These are phyloP conservation scores for Zymoseptoria pseudotritici DNA, from an alignment of 2,329 filamentous ascomycete species.

Conservation along the genomic window DNA sequence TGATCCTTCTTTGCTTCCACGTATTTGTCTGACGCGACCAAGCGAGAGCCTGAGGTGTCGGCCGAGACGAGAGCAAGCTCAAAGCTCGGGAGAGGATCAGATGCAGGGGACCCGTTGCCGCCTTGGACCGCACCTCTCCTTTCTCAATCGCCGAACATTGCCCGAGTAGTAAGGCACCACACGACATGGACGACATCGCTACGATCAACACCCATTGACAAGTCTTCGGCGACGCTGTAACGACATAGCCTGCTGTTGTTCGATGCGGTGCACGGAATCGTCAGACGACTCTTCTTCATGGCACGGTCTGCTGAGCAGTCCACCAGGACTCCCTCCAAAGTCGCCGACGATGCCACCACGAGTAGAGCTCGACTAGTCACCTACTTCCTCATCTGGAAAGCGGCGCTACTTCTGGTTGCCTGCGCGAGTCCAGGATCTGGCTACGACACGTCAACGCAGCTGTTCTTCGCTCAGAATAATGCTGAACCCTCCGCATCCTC, in stretches of 20 bases:
- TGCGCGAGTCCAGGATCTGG: constrained; percentile 50
- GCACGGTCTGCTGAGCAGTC: background rate
- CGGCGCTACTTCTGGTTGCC: constrained; percentile 56
- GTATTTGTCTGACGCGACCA: background rate
- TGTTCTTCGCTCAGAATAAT: constrained; percentile 35
- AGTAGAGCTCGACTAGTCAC: constrained; percentile 12
- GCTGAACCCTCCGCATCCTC: constrained; percentile 2
- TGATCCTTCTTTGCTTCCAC: too few species aligned
- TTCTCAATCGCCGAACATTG: background rate
- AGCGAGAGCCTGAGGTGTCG: background rate
- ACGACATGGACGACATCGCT: too few species aligned
- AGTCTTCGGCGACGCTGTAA: background rate
- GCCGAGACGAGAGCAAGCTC: too few species aligned
- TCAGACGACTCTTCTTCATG: background rate
- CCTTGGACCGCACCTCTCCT: background rate
- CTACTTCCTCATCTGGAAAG: constrained; percentile 59
- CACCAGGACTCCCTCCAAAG: background rate
- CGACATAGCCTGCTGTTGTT: background rate
- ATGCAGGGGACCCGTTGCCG: background rate
- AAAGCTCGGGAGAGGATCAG: too few species aligned
- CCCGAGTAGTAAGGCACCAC: background rate
- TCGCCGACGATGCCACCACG: background rate
- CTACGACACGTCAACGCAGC: constrained; percentile 71
- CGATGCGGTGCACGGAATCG: background rate
- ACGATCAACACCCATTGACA: background rate